Percentiles rank a stretch among this genome's conserved stretches.
Evolutionary conservation across 2,329 filamentous ascomycete genomes (phyloP).

Genomic region (Colletotrichum godetiae): DNA sequence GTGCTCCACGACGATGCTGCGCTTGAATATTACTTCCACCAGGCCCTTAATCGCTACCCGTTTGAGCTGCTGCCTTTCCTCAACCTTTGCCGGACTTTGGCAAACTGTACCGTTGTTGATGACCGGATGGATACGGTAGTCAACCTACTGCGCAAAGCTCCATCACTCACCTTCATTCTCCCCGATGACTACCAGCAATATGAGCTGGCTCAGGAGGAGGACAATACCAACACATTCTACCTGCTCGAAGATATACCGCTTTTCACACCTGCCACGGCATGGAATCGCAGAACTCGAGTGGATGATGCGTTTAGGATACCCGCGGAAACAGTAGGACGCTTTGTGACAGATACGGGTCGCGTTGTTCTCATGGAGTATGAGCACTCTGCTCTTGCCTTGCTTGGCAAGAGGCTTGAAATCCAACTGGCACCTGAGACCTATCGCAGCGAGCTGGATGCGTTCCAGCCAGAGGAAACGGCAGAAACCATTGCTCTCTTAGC

Average conservation of each 20-base stretch:
- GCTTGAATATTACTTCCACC: conserved; percentile 70
- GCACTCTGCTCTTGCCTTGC: conserved; percentile 83
- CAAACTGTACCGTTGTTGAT: conserved; percentile 47
- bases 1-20: conserved; percentile 47
- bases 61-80: conserved; percentile 87
- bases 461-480: conserved; percentile 71
- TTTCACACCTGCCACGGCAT: conserved; percentile 62
- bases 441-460: conserved; percentile 61
- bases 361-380: conserved; percentile 81
- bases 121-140: conserved; percentile 64
- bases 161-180: conserved; percentile 82
- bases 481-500: conserved; percentile 82
- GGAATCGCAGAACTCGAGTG: conserved; percentile 55
- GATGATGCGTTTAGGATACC: conserved; percentile 71
- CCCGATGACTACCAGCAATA: conserved; percentile 79
- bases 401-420: conserved; percentile 81
- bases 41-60: conserved; percentile 82
- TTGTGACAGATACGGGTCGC: conserved; percentile 82
- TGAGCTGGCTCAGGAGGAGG: conserved; percentile 83
- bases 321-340: conserved; percentile 73
- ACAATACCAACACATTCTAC: conserved; percentile 83
- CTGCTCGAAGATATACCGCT: conserved; percentile 73
- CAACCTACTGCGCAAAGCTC: conserved; percentile 74
- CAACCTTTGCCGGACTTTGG: conserved; percentile 75
- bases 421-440: conserved; percentile 69